A percentile compares a stretch with the other conserved stretches of the same genome.
phyloP scores from a whole-genome alignment of 2,329 filamentous ascomycete genomes.

The Aureobasidium mangrovei region DNA sequence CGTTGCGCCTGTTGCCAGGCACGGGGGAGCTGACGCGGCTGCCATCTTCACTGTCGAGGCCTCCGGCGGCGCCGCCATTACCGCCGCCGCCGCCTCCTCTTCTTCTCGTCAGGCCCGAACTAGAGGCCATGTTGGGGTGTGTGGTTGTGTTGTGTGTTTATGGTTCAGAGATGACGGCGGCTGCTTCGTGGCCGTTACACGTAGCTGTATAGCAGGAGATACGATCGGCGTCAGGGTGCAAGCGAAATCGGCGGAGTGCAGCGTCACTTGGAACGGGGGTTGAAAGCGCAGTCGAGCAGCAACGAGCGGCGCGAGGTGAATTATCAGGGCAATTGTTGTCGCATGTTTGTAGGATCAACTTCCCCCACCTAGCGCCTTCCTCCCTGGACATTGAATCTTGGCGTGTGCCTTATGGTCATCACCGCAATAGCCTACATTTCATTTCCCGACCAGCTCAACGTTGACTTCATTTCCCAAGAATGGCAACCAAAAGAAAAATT shows the following conservation, averaged over 20 bases:
- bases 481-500: conserved; percentile 9
- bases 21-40: conserved; percentile 59
- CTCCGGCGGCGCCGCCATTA: conserved; percentile 43
- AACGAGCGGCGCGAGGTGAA: not conserved
- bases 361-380: not conserved
- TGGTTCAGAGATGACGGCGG: not conserved
- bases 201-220: conserved; percentile 7
- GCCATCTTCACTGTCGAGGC: conserved; percentile 52
- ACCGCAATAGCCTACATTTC: not conserved
- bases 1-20: conserved; percentile 44
- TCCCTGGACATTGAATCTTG: not conserved
- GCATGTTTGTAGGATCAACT: conserved; percentile 10
- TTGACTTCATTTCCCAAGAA: not conserved
- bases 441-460: conserved; percentile 1
- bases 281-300: not conserved
- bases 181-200: conserved; percentile 10
- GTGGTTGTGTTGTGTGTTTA: conserved; percentile 3
- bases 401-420: not conserved
- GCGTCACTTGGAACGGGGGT: not conserved
- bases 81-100: conserved; percentile 53
- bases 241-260: not conserved
- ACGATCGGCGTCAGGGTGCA: not conserved
- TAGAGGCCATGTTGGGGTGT: conserved; percentile 47
- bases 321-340: conserved; percentile 8
- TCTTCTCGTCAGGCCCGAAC: conserved; percentile 63